These are phyloP conservation scores for Boletellus emodensis DNA, from an alignment of 768 basidiomycete species.

Conservation along the genomic window DNA sequence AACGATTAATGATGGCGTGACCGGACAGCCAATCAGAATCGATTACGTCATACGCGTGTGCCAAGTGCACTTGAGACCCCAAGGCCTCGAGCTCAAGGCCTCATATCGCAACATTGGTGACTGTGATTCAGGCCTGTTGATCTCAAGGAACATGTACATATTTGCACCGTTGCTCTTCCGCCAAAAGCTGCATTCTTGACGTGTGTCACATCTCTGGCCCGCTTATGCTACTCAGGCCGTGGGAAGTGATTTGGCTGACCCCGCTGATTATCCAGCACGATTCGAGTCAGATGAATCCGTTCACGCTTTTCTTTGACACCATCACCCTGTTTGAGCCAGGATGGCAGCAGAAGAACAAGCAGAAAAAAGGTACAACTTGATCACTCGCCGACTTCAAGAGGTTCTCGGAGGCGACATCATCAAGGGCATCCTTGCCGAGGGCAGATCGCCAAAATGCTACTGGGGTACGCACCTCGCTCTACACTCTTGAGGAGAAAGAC, in stretches of 20 bases:
- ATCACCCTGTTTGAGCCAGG: constrained; percentile 1
- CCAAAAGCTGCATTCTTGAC: no score
- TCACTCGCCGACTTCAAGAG: constrained; percentile 83
- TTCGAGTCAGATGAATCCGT: constrained; percentile 8
- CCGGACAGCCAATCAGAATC: constrained; percentile 20
- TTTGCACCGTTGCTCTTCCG: no score
- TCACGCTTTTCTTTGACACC: neutral
- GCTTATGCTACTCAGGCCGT: no score
- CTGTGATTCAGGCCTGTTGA: no score
- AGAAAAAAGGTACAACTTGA: constrained; percentile 65
- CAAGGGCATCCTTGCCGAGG: constrained; percentile 75
- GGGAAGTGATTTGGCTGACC: no score
- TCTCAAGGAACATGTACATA: no score
- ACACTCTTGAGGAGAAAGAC: neutral
- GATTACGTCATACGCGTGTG: constrained; percentile 15
- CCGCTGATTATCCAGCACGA: constrained; percentile 1
- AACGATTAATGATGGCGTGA: constrained; percentile 25
- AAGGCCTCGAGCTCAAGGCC: no score
- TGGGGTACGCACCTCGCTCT: constrained; percentile 62
- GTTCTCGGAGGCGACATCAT: constrained; percentile 83
- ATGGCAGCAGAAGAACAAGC: constrained; percentile 34
- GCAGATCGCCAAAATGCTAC: constrained; percentile 77
- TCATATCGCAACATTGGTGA: no score
- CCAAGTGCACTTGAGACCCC: no score
- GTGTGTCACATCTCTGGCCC: neutral